Percentiles rank a stretch among this genome's conserved stretches.
These are phyloP conservation scores for Oxytropis ochrocephala DNA, from an alignment of 306 rosid species.

Conservation along the genomic window DNA sequence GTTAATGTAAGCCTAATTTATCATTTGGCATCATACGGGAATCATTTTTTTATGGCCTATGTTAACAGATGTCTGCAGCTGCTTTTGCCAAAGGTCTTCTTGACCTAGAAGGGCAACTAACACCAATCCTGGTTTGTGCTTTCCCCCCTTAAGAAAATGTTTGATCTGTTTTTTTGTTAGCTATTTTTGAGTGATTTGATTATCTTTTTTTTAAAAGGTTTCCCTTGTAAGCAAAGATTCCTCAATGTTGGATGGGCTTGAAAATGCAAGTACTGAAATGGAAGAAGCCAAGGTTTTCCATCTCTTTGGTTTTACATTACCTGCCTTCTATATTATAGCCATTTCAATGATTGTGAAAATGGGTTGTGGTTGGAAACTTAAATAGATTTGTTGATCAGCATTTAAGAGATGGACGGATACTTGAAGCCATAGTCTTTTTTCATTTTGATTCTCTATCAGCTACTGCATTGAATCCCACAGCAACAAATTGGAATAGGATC, in stretches of 20 bases:
- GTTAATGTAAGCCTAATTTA: slow-evolving; percentile 5
- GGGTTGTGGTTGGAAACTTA: not conserved
- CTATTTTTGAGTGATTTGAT: slow-evolving; percentile 30
- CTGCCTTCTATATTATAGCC: not conserved
- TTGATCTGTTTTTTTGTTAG: slow-evolving; percentile 16
- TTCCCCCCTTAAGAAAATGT: slow-evolving; percentile 13
- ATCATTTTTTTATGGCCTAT: slow-evolving; percentile 23
- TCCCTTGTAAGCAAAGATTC: slow-evolving; percentile 98
- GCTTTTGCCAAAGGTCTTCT: slow-evolving; percentile 99
- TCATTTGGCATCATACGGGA: slow-evolving; percentile 16
- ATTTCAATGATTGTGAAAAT: slow-evolving; percentile 9
- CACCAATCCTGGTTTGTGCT: slow-evolving; percentile 88
- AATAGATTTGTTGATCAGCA: slow-evolving; percentile 12
- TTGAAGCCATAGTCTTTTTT: not conserved
- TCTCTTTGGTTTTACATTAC: slow-evolving; percentile 17
- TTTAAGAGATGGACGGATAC: slow-evolving; percentile 14
- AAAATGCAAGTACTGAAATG: slow-evolving; percentile 92
- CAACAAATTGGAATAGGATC: not conserved
- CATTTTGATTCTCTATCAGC: not conserved
- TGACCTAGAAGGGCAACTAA: slow-evolving; percentile 92
- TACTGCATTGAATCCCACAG: slow-evolving; percentile 6
- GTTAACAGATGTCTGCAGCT: slow-evolving; percentile 97
- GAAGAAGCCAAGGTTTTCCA: slow-evolving; percentile 74
- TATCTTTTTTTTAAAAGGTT: slow-evolving; percentile 50
- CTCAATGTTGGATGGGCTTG: slow-evolving; percentile 99